Evolutionary conservation across 1,284 basidiomycete genomes (phyloP), one percentile per base, ranked within the genome.

Genomic region (Ustilago shanxiensis): DNA sequence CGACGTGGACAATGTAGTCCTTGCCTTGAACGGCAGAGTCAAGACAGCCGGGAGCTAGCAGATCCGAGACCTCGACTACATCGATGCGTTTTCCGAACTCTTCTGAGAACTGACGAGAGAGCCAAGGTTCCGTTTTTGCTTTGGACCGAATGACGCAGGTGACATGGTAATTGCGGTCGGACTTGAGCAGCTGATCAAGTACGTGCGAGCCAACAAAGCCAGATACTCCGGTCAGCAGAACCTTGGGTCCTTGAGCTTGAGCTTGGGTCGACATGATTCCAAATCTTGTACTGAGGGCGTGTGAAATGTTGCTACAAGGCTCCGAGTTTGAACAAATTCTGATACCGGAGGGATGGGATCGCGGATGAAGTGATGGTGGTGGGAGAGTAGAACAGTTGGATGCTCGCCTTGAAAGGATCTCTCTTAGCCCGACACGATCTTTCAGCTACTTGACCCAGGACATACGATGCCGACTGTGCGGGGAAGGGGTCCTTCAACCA

Each of bases 171-270:
- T 72, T 64, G 63, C 58, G 60, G n/a, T 44, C 20, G 26, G 74
- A 72, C 35, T 65, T 60, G 50, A 77, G 74, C 7, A 77, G 57
- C 33, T 72, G 52, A 31, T 73, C 63, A 16, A 77, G 66, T 5
- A 77, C 70, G 51, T 77, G 70, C 35, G 70, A 72, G 16, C 74
- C 74, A 3, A 77, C 74, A 24, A 77, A 77, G 50, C 74, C 74
- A 3, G 74, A 72, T 13, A 69, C 74, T n/a, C 74, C 74, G 3
- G 74, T 77, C 26, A 77, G 60, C 1, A 77, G 74, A 20, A 77
- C 66, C 16, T 60, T 57, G 5, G 68, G 65, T 6, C 52, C 50
- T 20, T 18, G 8, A 28, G 35, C 24, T 33, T 39, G 29, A 47
- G 28, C 20, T 26, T 56, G 26, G 22, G 39, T 45, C 28, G 61